Evolutionary conservation across 257 asterid species (phyloP).

Genomic region (Scutellaria barbata): DNA sequence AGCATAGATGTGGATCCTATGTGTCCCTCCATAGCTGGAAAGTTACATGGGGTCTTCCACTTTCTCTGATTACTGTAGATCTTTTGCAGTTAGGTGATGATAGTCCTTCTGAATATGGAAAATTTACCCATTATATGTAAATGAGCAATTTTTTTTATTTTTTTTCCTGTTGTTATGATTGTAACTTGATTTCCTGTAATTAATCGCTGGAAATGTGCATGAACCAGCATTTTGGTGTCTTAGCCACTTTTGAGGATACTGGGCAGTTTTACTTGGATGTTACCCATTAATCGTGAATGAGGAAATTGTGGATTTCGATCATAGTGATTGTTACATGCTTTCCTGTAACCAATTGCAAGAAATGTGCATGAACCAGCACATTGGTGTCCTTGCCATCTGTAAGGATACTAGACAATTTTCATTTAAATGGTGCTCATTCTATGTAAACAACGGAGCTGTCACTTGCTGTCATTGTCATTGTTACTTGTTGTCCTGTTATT

Average conservation of each 20-base stretch:
- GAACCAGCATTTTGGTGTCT: slow-evolving; percentile 4
- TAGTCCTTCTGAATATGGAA: slow-evolving; percentile 9
- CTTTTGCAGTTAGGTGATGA: slow-evolving; percentile 10
- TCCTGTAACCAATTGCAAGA: background rate
- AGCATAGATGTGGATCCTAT: background rate
- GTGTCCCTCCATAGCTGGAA: background rate
- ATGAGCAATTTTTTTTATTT: background rate
- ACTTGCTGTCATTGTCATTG: too few relatives aligned
- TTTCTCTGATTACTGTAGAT: slow-evolving; percentile 3
- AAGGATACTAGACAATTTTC: slow-evolving; percentile 13
- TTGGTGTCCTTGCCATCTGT: slow-evolving; percentile 4
- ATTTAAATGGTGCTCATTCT: background rate
- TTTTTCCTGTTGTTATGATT: background rate
- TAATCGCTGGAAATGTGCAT: slow-evolving; percentile 19
- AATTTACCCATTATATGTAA: background rate
- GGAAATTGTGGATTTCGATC: background rate
- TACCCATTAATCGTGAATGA: background rate
- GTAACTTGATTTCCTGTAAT: background rate
- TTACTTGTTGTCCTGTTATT: too few relatives aligned
- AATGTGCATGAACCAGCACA: slow-evolving; percentile 10
- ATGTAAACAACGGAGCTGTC: too few relatives aligned
- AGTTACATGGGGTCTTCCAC: background rate
- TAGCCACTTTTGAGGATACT: background rate
- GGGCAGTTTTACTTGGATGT: background rate
- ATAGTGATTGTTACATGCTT: slow-evolving; percentile 16